Conservation (phyloP, 768 basidiomycete genomes). For the Suillus occidentalis region DNA sequence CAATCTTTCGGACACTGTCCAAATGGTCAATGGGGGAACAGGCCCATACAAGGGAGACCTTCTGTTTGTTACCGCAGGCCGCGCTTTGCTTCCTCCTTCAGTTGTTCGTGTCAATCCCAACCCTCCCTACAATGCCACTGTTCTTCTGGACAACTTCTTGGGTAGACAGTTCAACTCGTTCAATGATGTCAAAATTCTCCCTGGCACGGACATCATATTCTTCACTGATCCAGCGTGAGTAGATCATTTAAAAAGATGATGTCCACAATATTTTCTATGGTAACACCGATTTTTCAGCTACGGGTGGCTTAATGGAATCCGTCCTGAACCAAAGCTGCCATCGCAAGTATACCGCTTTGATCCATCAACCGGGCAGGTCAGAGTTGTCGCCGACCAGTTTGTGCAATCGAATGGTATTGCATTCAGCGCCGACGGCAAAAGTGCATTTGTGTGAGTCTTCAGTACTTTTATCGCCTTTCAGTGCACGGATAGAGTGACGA, state of each 20-base stretch:
- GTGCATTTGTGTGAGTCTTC: slow-evolving; percentile 28
- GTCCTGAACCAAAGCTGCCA: slow-evolving; percentile 40
- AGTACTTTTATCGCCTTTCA: too few species aligned
- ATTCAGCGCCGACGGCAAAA: slow-evolving; percentile 32
- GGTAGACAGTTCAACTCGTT: slow-evolving; percentile 82
- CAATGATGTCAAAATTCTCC: slow-evolving; percentile 76
- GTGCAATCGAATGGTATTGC: slow-evolving; percentile 38
- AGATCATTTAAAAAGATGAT: too few species aligned
- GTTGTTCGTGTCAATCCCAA: slow-evolving; percentile 64
- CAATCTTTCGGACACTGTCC: slow-evolving; percentile 53
- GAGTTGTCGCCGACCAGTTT: slow-evolving; percentile 44
- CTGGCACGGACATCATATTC: slow-evolving; percentile 61
- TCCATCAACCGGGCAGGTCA: slow-evolving; percentile 39
- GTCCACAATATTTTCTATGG: too few species aligned
- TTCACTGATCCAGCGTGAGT: slow-evolving; percentile 68
- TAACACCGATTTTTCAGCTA: slow-evolving; percentile 17
- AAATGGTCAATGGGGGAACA: slow-evolving; percentile 75
- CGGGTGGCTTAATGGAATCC: slow-evolving; percentile 37
- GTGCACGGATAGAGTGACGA: too few species aligned
- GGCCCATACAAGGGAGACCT: slow-evolving; percentile 62
- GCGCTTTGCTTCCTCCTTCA: slow-evolving; percentile 59
- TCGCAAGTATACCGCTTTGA: slow-evolving; percentile 48
- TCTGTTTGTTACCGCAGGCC: slow-evolving; percentile 64
- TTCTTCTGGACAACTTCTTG: slow-evolving; percentile 75
- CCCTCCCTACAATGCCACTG: slow-evolving; percentile 63